phyloP scores from a whole-genome alignment of 345 rosid genomes.

The Brassica carinata region DNA sequence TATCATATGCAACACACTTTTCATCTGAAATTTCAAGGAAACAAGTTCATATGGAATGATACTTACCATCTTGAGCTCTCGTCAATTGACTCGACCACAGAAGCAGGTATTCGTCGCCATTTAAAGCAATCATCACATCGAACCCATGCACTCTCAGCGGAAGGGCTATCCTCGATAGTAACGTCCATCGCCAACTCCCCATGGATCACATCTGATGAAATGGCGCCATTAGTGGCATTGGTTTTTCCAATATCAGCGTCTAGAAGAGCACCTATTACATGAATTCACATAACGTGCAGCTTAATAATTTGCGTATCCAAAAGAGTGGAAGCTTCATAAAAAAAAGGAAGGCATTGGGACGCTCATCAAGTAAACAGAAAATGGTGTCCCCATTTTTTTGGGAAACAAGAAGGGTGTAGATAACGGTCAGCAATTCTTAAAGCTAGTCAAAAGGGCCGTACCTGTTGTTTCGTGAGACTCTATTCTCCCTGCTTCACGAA shows the following conservation, averaged over 20 bases:
- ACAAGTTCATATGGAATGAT: not conserved
- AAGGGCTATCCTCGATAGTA: conserved; percentile 44
- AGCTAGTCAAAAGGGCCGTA: conserved; percentile 38
- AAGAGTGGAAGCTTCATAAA: conserved; percentile 18
- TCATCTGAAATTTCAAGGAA: not conserved
- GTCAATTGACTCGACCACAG: conserved; percentile 63
- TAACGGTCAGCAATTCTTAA: not conserved
- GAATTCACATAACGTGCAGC: conserved; percentile 11
- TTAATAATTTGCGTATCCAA: conserved; percentile 9
- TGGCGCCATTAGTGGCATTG: conserved; percentile 35
- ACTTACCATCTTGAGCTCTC: conserved; percentile 78
- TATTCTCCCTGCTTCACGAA: conserved; percentile 37
- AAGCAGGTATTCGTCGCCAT: conserved; percentile 91
- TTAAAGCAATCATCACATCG: conserved; percentile 88
- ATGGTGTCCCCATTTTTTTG: not conserved
- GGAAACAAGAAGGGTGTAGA: not conserved
- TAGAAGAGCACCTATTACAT: conserved; percentile 39
- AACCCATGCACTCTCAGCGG: conserved; percentile 82
- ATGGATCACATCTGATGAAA: conserved; percentile 43
- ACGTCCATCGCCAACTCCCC: conserved; percentile 41
- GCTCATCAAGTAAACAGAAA: conserved; percentile 9
- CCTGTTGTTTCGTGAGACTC: conserved; percentile 47
- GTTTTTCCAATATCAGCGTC: conserved; percentile 38
- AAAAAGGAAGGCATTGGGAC: not conserved
- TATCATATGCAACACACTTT: not conserved